Conservation (phyloP, 345 rosid genomes). For the Kernera saxatilis region DNA sequence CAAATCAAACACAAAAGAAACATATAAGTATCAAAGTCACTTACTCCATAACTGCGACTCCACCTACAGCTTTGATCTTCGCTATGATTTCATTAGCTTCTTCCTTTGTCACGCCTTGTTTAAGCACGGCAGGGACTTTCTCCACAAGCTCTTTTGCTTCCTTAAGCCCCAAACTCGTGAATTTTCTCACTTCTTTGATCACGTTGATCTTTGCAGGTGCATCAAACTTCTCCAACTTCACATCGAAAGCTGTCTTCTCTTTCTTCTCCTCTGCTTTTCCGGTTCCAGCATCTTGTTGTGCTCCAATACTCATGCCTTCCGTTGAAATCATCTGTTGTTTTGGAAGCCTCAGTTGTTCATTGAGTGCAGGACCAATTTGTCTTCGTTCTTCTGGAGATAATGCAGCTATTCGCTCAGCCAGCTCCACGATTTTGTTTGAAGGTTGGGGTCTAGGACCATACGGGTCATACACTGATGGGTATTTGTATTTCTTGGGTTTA, state of each 20-base stretch:
- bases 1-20: not conserved
- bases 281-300: conserved; percentile 23
- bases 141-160: conserved; percentile 38
- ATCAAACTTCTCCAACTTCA: conserved; percentile 34
- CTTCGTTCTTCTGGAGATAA: conserved; percentile 27
- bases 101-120: conserved; percentile 36
- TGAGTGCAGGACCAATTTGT: conserved; percentile 32
- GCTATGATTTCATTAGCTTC: conserved; percentile 31
- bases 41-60: conserved; percentile 34
- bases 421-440: conserved; percentile 28
- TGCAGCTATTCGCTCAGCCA: conserved; percentile 33
- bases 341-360: conserved; percentile 30
- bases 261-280: conserved; percentile 28
- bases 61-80: conserved; percentile 35
- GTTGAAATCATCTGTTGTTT: conserved; percentile 24
- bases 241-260: conserved; percentile 35
- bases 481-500: conserved; percentile 31
- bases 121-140: conserved; percentile 25
- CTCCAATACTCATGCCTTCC: conserved; percentile 21
- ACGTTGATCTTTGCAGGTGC: conserved; percentile 29
- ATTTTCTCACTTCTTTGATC: conserved; percentile 33
- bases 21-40: not conserved
- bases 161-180: conserved; percentile 33
- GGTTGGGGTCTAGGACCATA: conserved; percentile 36
- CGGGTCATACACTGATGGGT: conserved; percentile 31